phyloP scores from a whole-genome alignment of 306 rosid species.

The Cucurbita pepo region DNA sequence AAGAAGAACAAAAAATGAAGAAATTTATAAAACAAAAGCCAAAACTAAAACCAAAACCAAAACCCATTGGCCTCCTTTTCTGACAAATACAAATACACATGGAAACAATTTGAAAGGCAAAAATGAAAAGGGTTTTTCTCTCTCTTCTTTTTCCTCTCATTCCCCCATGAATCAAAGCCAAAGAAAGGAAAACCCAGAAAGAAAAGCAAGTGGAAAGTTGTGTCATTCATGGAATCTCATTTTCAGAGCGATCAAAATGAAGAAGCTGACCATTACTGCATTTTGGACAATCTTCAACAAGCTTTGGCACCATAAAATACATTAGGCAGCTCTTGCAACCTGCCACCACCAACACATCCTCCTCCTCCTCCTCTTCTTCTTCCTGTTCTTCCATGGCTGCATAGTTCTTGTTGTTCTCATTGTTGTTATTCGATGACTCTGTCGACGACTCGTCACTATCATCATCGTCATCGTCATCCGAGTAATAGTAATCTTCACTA shows the following conservation, averaged over 20 bases:
- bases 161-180: not conserved
- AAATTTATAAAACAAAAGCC: not conserved
- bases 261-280: constrained; percentile 68
- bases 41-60: not conserved
- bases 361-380: constrained; percentile 13
- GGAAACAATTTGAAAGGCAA: not conserved
- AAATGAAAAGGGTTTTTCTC: not conserved
- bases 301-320: constrained; percentile 95
- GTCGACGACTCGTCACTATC: constrained; percentile 71
- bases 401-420: not conserved
- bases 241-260: constrained; percentile 79
- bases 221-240: constrained; percentile 30
- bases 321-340: constrained; percentile 91
- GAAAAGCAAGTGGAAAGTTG: not conserved
- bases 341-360: constrained; percentile 74
- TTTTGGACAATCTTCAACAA: constrained; percentile 73
- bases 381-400: not conserved
- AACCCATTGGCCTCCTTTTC: not conserved
- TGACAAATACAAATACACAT: constrained; percentile 2
- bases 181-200: not conserved
- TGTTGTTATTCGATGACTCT: constrained; percentile 30
- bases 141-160: not conserved
- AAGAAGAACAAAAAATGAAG: not conserved
- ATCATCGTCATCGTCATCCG: constrained; percentile 11
- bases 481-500: constrained; percentile 23